These are phyloP conservation scores for Xylariomycetidae sp. DNA, from an alignment of 2,329 filamentous ascomycete species.

Conservation along the genomic window DNA sequence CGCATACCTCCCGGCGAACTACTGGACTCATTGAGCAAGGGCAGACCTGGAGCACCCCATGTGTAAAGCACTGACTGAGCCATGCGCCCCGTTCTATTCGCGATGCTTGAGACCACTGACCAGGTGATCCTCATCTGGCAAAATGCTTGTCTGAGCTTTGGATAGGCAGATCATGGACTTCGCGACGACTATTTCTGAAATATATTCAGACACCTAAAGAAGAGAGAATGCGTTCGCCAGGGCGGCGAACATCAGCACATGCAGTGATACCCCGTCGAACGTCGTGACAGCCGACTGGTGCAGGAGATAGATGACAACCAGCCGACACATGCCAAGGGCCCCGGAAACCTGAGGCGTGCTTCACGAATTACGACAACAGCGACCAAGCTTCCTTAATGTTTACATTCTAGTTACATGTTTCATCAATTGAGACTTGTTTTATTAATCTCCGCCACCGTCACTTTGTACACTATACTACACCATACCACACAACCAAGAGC, in stretches of 20 bases:
- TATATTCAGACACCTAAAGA: too few species aligned
- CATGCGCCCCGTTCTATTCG: too few species aligned
- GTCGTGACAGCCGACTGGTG: too few species aligned
- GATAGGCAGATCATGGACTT: constrained; percentile 9
- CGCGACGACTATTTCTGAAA: constrained; percentile 4
- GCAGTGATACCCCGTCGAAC: constrained; percentile 23
- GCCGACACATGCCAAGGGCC: constrained; percentile 10
- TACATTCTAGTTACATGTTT: constrained; percentile 26
- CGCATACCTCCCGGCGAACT: constrained; percentile 59
- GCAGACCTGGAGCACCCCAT: constrained; percentile 44
- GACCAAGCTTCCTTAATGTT: constrained; percentile 28
- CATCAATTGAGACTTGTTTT: constrained; percentile 17
- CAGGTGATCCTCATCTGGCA: too few species aligned
- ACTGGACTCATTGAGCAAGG: constrained; percentile 48
- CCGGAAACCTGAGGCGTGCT: constrained; percentile 13
- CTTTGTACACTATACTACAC: constrained; percentile 27
- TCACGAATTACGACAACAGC: constrained; percentile 23
- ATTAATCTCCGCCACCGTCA: constrained; percentile 17
- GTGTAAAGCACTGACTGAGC: constrained; percentile 32
- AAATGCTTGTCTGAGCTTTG: constrained; percentile 7
- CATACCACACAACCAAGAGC: too few species aligned
- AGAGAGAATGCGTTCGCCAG: too few species aligned
- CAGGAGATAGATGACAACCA: constrained; percentile 11
- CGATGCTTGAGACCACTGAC: too few species aligned
- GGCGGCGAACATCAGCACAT: too few species aligned